phyloP scores from a whole-genome alignment of 352 stramenopile genomes.

The Aphanomyces cochlioides region DNA sequence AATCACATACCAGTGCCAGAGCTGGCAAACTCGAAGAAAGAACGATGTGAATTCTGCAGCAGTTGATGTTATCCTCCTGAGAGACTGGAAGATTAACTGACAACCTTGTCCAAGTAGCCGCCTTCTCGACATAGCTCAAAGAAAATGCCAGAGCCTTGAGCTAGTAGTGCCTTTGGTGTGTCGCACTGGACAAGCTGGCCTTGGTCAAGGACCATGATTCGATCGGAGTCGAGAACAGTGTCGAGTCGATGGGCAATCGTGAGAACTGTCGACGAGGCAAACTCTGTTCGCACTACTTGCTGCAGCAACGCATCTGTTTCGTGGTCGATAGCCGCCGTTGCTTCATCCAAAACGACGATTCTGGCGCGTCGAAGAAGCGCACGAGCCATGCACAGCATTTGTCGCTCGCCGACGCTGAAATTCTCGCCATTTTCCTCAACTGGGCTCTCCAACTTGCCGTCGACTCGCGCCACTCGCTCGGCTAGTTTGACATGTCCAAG shows the following conservation, averaged over 20 bases:
- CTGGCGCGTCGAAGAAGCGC: conserved; percentile 86
- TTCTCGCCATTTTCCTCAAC: conserved; percentile 88
- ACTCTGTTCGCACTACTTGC: conserved; percentile 67
- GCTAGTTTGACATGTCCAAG: conserved; percentile 54
- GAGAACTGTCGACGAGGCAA: conserved; percentile 86
- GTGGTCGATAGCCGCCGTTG: conserved; percentile 54
- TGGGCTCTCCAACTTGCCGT: conserved; percentile 40
- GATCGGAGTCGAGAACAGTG: conserved; percentile 91
- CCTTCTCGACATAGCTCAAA: conserved; percentile 44
- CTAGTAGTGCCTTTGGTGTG: conserved; percentile 59
- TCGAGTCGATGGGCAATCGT: conserved; percentile 94
- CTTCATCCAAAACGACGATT: conserved; percentile 86
- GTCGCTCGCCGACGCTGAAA: conserved; percentile 81
- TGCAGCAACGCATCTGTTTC: conserved; percentile 55
- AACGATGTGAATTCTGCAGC: too few species aligned
- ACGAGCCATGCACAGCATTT: conserved; percentile 88
- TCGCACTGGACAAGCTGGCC: conserved; percentile 87
- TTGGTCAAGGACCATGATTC: conserved; percentile 74
- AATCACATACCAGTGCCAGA: too few species aligned
- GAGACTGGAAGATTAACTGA: not conserved
- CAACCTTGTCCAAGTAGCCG: conserved; percentile 37
- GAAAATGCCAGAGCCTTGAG: conserved; percentile 37
- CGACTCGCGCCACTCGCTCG: conserved; percentile 24
- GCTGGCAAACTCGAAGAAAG: too few species aligned
- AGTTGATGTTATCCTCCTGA: too few species aligned